Percentiles rank a stretch among this genome's conserved stretches.
phyloP scores from a whole-genome alignment of 2,329 filamentous ascomycete species.

The Fusarium bulbicola region DNA sequence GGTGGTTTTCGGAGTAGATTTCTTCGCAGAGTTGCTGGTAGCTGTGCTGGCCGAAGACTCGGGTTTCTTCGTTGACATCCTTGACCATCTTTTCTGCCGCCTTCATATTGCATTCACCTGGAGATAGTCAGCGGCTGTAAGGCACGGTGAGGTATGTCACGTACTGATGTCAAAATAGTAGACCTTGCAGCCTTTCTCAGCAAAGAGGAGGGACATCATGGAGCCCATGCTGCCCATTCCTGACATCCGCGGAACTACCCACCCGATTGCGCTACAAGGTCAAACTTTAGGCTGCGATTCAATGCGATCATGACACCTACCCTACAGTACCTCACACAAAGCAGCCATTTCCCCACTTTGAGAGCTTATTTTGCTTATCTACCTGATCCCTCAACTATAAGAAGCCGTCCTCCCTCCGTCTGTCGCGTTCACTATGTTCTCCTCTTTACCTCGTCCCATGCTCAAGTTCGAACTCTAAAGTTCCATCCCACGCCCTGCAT shows the following conservation, averaged over 20 bases:
- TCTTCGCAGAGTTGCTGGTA: neutral
- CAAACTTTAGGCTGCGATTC: neutral
- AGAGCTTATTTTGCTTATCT: neutral
- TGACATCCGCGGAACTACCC: no score
- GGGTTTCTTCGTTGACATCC: neutral
- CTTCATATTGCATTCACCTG: neutral
- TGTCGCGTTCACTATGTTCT: neutral
- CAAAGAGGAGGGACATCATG: neutral
- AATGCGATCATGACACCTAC: neutral
- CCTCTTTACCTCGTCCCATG: neutral
- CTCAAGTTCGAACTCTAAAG: neutral
- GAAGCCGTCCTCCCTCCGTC: neutral
- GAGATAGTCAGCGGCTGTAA: rapidly evolving
- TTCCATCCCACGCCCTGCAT: no score
- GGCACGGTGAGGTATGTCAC: rapidly evolving
- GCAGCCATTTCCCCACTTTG: neutral
- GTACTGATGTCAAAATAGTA: conserved; percentile 3
- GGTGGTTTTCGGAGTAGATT: neutral
- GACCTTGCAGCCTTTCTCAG: neutral
- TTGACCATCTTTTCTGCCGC: neutral
- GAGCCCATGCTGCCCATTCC: neutral
- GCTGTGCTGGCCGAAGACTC: neutral
- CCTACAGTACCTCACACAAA: no score
- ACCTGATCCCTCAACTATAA: neutral
- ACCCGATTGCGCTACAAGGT: neutral